Base-by-base conservation (phyloP, 495 filamentous ascomycete genomes). In the Daldinia vernicosa region DNA sequence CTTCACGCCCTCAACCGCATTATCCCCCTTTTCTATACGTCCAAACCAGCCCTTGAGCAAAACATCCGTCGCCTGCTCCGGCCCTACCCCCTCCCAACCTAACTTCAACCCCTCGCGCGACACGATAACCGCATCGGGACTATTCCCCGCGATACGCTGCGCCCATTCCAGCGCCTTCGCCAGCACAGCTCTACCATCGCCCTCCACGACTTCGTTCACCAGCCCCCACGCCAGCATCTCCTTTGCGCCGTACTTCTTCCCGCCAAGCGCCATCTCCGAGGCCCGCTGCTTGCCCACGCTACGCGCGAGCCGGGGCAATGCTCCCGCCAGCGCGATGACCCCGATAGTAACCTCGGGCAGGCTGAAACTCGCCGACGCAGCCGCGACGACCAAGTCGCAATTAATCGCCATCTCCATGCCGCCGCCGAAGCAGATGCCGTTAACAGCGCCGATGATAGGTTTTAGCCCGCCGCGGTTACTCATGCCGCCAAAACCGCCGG, bases 401-500 rank as follows among this genome's bases (percentile, higher is more conserved):
- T 93, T 93, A 4, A 89, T 80, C 2, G 87, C 79, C 80, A 92
- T 90, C 79, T 95, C 92, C 63, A 88, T 86, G 2, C 92, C 92
- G 51, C 92, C 92, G 14, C 92, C 92, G 62, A 91, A 82, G 68
- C 87, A 88, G n/a, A 89, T 75, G n/a, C 92, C 92, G 74, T 92
- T 90, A 30, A 94, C 89, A 5, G 92, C 92, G 9, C 87, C 87
- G 60, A 95, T 89, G 35, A 95, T 82, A 15, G 92, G 92, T 61
- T 89, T 89, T 62, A 83, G 82, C 15, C 84, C 87, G 26, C 68
- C 74, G 17, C 88, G 82, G 17, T 87, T 83, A 11, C 84, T 84
- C 1, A 90, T 76, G 0, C 84, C 87, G 7, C 83, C 87, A 37
- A 89, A 85, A 0, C 87, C 87, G 0, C 61, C 56, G 11, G 54